Percentiles rank a stretch among this genome's conserved stretches.
phyloP scores from a whole-genome alignment of 768 basidiomycete species.

The Tricholoma terreum region DNA sequence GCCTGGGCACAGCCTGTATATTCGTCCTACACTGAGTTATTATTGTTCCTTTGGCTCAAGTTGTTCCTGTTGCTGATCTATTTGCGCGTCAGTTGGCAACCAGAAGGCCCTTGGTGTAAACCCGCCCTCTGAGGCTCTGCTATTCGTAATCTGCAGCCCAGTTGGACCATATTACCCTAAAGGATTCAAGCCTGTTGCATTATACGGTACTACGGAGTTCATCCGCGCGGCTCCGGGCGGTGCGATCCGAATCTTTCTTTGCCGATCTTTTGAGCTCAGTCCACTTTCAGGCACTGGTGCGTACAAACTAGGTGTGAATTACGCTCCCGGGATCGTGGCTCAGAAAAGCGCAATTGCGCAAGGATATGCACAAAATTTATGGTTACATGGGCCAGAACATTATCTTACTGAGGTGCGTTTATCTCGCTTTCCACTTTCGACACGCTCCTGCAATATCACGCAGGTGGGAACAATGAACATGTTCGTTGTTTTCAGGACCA shows the following conservation, averaged over 20 bases:
- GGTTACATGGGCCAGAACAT: constrained; percentile 76
- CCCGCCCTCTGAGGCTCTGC: constrained; percentile 74
- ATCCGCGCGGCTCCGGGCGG: constrained; percentile 87
- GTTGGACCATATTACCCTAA: constrained; percentile 85
- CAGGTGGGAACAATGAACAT: constrained; percentile 91
- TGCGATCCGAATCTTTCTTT: constrained; percentile 22
- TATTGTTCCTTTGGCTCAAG: neutral
- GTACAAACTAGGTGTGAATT: constrained; percentile 86
- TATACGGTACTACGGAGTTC: constrained; percentile 81
- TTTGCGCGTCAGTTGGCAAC: constrained; percentile 64
- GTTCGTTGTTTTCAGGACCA: constrained; percentile 74
- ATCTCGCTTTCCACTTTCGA: no score
- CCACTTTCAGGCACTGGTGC: constrained; percentile 66
- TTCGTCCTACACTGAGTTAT: constrained; percentile 73
- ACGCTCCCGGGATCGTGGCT: constrained; percentile 83
- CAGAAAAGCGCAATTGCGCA: constrained; percentile 71
- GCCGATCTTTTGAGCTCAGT: neutral
- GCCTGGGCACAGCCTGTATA: constrained; percentile 87
- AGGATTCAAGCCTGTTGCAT: constrained; percentile 89
- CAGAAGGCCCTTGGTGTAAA: constrained; percentile 66
- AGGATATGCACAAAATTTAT: constrained; percentile 88
- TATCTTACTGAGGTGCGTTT: constrained; percentile 46
- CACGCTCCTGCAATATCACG: constrained; percentile 36
- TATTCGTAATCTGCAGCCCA: constrained; percentile 82
- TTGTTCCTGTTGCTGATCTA: neutral